Conservation (phyloP, 441 rosid genomes). For the Dalechampia spathulata region DNA sequence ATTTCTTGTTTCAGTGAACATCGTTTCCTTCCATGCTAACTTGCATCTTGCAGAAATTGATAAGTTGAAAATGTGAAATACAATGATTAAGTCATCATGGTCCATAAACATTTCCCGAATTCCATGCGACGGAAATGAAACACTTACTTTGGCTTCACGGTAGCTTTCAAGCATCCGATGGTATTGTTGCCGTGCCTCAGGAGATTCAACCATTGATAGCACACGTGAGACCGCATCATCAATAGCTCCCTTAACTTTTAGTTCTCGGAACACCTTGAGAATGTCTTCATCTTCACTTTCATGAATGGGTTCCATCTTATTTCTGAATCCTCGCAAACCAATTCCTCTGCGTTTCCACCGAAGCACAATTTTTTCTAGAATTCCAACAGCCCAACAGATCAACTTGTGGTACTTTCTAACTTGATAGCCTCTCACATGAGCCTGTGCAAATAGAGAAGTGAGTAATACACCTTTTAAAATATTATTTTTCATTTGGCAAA, state of each 20-base stretch:
- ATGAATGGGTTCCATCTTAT: conserved; percentile 27
- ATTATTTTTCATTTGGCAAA: background rate
- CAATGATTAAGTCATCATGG: no score
- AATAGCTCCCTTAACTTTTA: conserved; percentile 71
- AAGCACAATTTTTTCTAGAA: no score
- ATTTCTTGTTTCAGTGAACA: no score
- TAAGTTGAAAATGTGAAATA: no score
- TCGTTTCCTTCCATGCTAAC: no score
- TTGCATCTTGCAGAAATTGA: no score
- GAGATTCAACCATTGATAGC: conserved; percentile 69
- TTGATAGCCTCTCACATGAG: conserved; percentile 64
- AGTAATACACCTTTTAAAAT: background rate
- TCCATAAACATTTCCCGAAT: no score
- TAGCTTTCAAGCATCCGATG: conserved; percentile 69
- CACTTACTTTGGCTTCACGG: conserved; percentile 69
- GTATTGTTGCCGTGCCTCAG: conserved; percentile 80
- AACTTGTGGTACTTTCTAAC: no score
- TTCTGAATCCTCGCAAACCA: no score
- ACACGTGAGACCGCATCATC: conserved; percentile 84
- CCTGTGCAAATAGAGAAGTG: conserved; percentile 38
- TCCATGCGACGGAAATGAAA: no score
- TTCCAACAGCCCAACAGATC: no score
- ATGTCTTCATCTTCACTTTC: conserved; percentile 87
- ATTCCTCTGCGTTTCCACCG: no score
- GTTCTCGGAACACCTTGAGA: conserved; percentile 78